A percentile compares a stretch with the other conserved stretches of the same genome.
These are phyloP conservation scores for Canariomyces notabilis DNA, from an alignment of 2,329 filamentous ascomycete genomes.

Conservation along the genomic window DNA sequence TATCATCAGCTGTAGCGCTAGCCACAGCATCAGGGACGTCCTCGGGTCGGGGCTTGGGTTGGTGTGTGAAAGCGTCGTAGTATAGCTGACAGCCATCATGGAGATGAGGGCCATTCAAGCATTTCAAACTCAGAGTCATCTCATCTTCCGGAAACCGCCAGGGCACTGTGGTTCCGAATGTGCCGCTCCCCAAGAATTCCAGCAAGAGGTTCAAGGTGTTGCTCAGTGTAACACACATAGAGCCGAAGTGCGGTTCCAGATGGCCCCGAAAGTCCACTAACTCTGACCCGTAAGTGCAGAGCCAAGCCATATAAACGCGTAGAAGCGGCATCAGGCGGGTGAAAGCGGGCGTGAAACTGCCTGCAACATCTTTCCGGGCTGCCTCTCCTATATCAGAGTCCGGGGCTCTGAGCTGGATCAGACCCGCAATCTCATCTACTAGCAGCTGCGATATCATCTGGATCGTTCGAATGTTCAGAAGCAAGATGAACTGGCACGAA, in stretches of 20 bases:
- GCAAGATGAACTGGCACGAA: constrained; percentile 61
- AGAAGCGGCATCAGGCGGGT: constrained; percentile 46
- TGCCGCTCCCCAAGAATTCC: constrained; percentile 37
- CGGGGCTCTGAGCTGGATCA: constrained; percentile 26
- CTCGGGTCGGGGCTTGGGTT: constrained; percentile 26
- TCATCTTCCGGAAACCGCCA: constrained; percentile 51
- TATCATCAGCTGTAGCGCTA: constrained; percentile 18
- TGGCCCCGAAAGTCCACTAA: constrained; percentile 42
- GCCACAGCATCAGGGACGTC: constrained; percentile 15
- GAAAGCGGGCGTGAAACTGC: constrained; percentile 35
- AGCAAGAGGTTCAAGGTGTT: constrained; percentile 47
- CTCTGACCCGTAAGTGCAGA: constrained; percentile 43
- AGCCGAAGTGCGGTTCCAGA: constrained; percentile 41
- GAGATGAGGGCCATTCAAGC: constrained; percentile 36
- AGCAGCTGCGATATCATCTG: constrained; percentile 66
- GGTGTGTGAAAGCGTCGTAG: constrained; percentile 24
- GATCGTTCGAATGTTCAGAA: constrained; percentile 75
- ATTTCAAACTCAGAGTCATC: constrained; percentile 40
- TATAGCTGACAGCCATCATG: constrained; percentile 38
- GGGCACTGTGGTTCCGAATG: constrained; percentile 35
- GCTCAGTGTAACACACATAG: constrained; percentile 43
- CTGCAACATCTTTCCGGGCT: constrained; percentile 14
- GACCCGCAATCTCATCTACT: constrained; percentile 61
- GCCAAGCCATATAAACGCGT: constrained; percentile 51
- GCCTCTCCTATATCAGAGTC: no score